A percentile compares a stretch with the other conserved stretches of the same genome.
phyloP scores from a whole-genome alignment of 768 basidiomycete species.

The Termitomyces sp. region DNA sequence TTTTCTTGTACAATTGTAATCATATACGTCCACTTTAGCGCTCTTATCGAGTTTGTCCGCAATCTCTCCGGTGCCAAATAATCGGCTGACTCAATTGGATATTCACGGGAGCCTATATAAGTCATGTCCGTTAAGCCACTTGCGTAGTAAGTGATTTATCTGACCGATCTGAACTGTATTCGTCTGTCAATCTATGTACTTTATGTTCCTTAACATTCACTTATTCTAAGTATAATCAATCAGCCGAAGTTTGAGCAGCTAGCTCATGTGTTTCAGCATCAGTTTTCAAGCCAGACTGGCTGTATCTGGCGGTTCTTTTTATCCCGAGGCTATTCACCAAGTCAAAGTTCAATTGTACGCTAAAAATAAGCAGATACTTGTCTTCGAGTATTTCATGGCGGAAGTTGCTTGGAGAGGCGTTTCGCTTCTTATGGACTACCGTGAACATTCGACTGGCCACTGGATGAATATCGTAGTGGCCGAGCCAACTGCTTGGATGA shows the following conservation, averaged over 20 bases:
- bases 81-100: no score
- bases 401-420: not conserved
- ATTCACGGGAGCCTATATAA: not conserved
- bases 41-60: constrained; percentile 36
- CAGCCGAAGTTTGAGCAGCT: no score
- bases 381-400: not conserved
- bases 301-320: no score
- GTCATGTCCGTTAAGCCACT: not conserved
- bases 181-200: no score
- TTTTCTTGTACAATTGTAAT: not conserved
- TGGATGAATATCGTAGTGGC: not conserved
- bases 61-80: constrained; percentile 23
- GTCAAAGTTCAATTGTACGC: no score
- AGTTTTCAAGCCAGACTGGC: no score
- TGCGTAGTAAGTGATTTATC: not conserved
- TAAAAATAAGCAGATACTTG: no score
- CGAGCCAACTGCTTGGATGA: constrained; percentile 28
- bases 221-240: no score
- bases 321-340: no score
- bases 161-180: not conserved
- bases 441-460: not conserved
- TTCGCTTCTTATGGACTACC: not conserved
- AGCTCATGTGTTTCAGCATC: no score
- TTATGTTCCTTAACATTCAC: not conserved
- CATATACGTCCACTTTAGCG: constrained; percentile 16